These are phyloP conservation scores for Haplosporangium gracile DNA, from an alignment of 192 early-diverging fungal species.

Conservation along the genomic window DNA sequence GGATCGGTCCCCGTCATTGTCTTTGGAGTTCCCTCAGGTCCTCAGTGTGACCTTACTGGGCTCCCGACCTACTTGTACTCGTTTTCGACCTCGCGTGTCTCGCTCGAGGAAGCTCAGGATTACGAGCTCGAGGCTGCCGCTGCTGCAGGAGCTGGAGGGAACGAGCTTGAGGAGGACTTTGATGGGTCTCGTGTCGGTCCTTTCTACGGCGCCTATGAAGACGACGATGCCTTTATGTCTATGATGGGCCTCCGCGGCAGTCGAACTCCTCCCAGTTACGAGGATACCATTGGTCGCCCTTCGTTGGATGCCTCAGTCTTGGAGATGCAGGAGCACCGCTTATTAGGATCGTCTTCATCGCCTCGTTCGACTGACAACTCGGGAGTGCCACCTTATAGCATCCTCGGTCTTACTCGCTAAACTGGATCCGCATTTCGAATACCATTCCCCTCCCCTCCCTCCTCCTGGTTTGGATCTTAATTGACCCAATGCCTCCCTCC, in stretches of 20 bases:
- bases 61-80: conserved; percentile 46
- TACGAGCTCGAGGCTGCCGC: conserved; percentile 49
- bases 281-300: conserved; percentile 41
- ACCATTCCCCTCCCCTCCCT: not conserved
- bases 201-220: conserved; percentile 51
- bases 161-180: not conserved
- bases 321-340: conserved; percentile 20
- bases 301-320: conserved; percentile 38
- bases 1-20: conserved; percentile 43
- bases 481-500: not conserved
- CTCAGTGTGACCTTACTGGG: conserved; percentile 46
- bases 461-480: conserved; percentile 8
- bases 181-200: conserved; percentile 29
- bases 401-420: conserved; percentile 20
- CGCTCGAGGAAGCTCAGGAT: conserved; percentile 46
- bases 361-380: not conserved
- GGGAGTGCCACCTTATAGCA: not conserved
- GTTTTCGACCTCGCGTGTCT: conserved; percentile 50
- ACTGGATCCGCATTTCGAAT: not conserved
- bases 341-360: not conserved
- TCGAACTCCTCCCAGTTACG: conserved; percentile 52
- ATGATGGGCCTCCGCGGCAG: conserved; percentile 51
- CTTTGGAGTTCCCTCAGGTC: conserved; percentile 33
- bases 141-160: not conserved
- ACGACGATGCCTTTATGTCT: conserved; percentile 52